These are phyloP conservation scores for Arabidopsis suecica DNA, from an alignment of 345 rosid species.

Conservation along the genomic window DNA sequence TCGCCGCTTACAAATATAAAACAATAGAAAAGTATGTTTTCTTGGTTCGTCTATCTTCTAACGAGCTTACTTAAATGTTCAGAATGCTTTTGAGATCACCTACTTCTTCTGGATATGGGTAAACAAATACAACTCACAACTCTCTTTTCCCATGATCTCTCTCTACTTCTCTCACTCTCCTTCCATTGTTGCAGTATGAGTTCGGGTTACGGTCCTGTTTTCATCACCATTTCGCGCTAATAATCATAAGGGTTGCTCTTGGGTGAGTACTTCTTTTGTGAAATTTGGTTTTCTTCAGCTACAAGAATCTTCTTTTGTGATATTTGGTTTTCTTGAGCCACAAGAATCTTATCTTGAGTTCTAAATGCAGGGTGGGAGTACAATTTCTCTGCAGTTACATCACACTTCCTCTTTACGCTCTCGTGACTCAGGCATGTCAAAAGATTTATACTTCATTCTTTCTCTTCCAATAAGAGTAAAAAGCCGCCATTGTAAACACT, in stretches of 20 bases:
- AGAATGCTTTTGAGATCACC: constrained; percentile 98
- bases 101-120: constrained; percentile 98
- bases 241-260: constrained; percentile 53
- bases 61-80: constrained; percentile 35
- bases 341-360: constrained; percentile 3
- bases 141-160: constrained; percentile 5
- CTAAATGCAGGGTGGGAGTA: constrained; percentile 61
- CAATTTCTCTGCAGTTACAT: constrained; percentile 88
- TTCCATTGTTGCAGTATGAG: constrained; percentile 70
- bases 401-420: constrained; percentile 97
- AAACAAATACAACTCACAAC: constrained; percentile 20
- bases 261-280: constrained; percentile 60
- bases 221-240: constrained; percentile 57
- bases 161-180: constrained; percentile 17
- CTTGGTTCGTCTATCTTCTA: not conserved
- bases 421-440: constrained; percentile 85
- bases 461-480: not conserved
- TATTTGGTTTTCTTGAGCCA: constrained; percentile 8
- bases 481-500: not conserved
- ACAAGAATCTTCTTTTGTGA: not conserved
- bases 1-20: not conserved
- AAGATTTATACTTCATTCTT: not conserved
- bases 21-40: not conserved
- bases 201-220: constrained; percentile 87
- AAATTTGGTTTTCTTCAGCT: constrained; percentile 4